A percentile compares a stretch with the other conserved stretches of the same genome.
These are phyloP conservation scores for Ampelomyces quisqualis DNA, from an alignment of 2,329 filamentous ascomycete genomes.

Conservation along the genomic window DNA sequence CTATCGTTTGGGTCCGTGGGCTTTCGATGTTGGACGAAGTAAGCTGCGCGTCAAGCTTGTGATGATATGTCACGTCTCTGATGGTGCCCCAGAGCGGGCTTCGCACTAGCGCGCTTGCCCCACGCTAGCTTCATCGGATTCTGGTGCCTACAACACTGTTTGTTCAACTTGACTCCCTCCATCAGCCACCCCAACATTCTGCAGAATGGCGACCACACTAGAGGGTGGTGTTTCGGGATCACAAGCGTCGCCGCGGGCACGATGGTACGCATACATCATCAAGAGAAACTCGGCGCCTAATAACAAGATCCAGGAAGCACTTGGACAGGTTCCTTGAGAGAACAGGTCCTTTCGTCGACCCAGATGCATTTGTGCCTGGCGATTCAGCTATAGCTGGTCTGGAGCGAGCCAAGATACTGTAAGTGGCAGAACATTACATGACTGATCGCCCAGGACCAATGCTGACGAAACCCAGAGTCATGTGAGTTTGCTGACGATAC, in stretches of 20 bases:
- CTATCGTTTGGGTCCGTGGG: not conserved
- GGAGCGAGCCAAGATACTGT: slow-evolving; percentile 60
- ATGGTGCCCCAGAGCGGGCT: no score
- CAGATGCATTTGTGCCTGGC: slow-evolving; percentile 53
- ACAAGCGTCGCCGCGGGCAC: slow-evolving; percentile 38
- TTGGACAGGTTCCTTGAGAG: slow-evolving; percentile 77
- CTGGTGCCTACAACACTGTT: slow-evolving; percentile 25
- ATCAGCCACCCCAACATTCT: slow-evolving; percentile 5
- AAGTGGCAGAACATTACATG: slow-evolving; percentile 37
- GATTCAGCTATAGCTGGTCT: slow-evolving; percentile 50
- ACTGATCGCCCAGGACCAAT: not conserved
- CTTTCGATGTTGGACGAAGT: no score
- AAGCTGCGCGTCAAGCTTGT: no score
- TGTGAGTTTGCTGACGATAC: slow-evolving; percentile 31
- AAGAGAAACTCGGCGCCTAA: slow-evolving; percentile 18
- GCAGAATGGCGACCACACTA: slow-evolving; percentile 2
- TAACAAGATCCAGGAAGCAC: slow-evolving; percentile 64
- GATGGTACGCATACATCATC: slow-evolving; percentile 43
- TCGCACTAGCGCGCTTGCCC: slow-evolving; percentile 27
- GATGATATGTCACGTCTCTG: no score
- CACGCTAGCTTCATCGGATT: slow-evolving; percentile 16
- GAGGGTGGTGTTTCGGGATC: slow-evolving; percentile 15
- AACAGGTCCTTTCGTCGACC: slow-evolving; percentile 77
- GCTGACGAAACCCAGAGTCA: slow-evolving; percentile 38
- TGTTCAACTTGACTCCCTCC: slow-evolving; percentile 13